Evolutionary conservation across 805 yeast genomes (phyloP).

Genomic region (Myxozyma geophila): DNA sequence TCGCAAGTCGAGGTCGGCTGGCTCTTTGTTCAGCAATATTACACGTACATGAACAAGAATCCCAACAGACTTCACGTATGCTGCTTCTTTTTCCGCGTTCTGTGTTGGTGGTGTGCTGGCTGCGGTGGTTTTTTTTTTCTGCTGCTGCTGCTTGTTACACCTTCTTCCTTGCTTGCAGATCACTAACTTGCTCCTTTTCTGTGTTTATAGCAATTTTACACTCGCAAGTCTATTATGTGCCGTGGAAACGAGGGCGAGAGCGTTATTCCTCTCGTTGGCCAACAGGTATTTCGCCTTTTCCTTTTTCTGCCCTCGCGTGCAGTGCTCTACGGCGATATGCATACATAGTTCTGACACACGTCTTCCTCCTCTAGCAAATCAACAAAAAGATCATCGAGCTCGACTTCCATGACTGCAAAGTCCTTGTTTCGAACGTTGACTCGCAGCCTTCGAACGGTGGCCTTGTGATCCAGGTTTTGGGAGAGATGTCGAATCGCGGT

Average conservation of each 20-base stretch:
- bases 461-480: slow-evolving; percentile 48
- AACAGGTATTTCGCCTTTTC: slow-evolving; percentile 28
- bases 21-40: slow-evolving; percentile 50
- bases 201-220: slow-evolving; percentile 43
- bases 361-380: slow-evolving; percentile 37
- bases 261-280: slow-evolving; percentile 41
- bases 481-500: slow-evolving; percentile 48
- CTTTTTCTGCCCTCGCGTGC: neutral
- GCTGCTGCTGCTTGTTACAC: neutral
- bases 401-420: slow-evolving; percentile 45
- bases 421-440: slow-evolving; percentile 47
- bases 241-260: slow-evolving; percentile 49
- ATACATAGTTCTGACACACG: neutral
- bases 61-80: slow-evolving; percentile 43
- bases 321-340: neutral
- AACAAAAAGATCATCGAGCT: slow-evolving; percentile 42
- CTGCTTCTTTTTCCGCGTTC: neutral
- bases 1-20: slow-evolving; percentile 45
- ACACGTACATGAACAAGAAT: slow-evolving; percentile 44
- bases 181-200: neutral
- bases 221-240: slow-evolving; percentile 43
- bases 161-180: neutral
- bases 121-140: neutral
- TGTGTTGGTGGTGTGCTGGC: neutral
- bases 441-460: slow-evolving; percentile 45